These are phyloP conservation scores for Acanthochlamys bracteata DNA, from an alignment of 106 monocot genomes.

Conservation along the genomic window DNA sequence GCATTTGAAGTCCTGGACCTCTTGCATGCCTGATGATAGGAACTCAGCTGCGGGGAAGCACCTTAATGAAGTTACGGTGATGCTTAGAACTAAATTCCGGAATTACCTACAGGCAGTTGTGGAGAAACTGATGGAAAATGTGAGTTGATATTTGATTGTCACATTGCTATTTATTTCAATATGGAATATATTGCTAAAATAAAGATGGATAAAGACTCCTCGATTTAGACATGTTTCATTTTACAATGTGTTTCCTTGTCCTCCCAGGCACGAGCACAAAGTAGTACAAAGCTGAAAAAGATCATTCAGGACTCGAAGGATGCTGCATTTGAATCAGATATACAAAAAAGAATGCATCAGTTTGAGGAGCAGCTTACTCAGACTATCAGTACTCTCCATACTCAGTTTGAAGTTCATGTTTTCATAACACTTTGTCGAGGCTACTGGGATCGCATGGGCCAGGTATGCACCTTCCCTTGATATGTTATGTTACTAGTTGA, in stretches of 20 bases:
- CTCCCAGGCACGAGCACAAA: constrained; percentile 58
- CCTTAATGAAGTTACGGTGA: constrained; percentile 83
- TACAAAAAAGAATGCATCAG: constrained; percentile 76
- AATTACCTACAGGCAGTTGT: constrained; percentile 90
- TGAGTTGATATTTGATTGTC: constrained; percentile 25
- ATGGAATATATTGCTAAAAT: no score
- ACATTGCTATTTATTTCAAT: no score
- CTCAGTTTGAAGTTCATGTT: constrained; percentile 54
- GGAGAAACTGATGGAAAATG: constrained; percentile 87
- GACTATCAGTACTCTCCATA: constrained; percentile 63
- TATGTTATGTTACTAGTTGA: no score
- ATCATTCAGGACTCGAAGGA: constrained; percentile 91
- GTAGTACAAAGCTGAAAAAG: constrained; percentile 81
- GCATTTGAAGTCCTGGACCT: constrained; percentile 90
- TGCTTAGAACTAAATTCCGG: constrained; percentile 85
- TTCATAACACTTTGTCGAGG: constrained; percentile 83
- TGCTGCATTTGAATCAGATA: constrained; percentile 63
- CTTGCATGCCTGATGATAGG: constrained; percentile 73
- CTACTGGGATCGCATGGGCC: constrained; percentile 94
- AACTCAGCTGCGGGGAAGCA: constrained; percentile 57
- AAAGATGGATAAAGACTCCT: no score
- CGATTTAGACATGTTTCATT: no score
- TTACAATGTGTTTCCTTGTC: no score
- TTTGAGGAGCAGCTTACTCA: constrained; percentile 64
- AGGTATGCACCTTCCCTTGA: constrained; percentile 32